A percentile compares a stretch with the other conserved stretches of the same genome.
These are phyloP conservation scores for Rutstroemia sydowiana DNA, from an alignment of 2,329 filamentous ascomycete genomes.

Conservation along the genomic window DNA sequence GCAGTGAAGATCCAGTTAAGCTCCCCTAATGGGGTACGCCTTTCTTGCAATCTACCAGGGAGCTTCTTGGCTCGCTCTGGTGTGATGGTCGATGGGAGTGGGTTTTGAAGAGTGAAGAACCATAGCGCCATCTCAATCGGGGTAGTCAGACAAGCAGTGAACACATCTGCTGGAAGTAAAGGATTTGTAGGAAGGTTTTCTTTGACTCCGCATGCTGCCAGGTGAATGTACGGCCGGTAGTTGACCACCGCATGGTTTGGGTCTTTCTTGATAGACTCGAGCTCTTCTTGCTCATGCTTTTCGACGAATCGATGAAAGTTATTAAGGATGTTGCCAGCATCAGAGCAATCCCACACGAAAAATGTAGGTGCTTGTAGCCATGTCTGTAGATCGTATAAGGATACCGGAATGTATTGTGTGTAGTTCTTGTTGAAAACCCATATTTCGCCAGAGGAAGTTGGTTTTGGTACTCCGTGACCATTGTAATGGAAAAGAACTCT, in stretches of 20 bases:
- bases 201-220: slow-evolving; percentile 83
- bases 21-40: slow-evolving; percentile 88
- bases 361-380: slow-evolving; percentile 95
- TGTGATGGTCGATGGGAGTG: slow-evolving; percentile 54
- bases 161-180: slow-evolving; percentile 84
- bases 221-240: slow-evolving; percentile 68
- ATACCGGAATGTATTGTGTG: slow-evolving; percentile 97
- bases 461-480: slow-evolving; percentile 92
- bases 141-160: slow-evolving; percentile 91
- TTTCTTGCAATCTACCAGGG: slow-evolving; percentile 84
- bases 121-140: slow-evolving; percentile 96
- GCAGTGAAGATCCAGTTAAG: slow-evolving; percentile 99
- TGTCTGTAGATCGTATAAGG: slow-evolving; percentile 86
- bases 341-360: slow-evolving; percentile 96
- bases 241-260: slow-evolving; percentile 75
- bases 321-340: slow-evolving; percentile 88
- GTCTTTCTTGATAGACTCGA: slow-evolving; percentile 67
- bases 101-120: slow-evolving; percentile 91
- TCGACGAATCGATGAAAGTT: slow-evolving; percentile 94
- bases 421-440: slow-evolving; percentile 99
- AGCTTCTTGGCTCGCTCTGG: slow-evolving; percentile 82
- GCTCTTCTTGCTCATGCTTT: slow-evolving; percentile 87
- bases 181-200: slow-evolving; percentile 95
- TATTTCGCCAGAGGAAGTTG: slow-evolving; percentile 90
- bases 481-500: slow-evolving; percentile 98